Conservation (phyloP, 2,329 filamentous ascomycete species). For the Annulohypoxylon truncatum region DNA sequence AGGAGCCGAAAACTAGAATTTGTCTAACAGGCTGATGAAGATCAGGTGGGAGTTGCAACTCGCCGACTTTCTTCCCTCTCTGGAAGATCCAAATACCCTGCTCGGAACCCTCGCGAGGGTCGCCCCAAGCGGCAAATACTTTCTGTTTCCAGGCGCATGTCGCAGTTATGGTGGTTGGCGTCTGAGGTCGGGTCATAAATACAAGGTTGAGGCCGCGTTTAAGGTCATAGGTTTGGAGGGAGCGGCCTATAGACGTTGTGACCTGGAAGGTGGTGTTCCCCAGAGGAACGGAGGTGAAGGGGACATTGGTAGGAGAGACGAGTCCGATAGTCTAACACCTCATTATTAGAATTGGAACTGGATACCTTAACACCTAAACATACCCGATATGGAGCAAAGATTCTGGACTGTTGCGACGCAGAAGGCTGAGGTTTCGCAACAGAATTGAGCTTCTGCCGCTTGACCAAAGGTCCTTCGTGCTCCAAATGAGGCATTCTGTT, state of each 20-base stretch:
- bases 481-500: conserved; percentile 67
- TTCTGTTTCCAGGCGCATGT: conserved; percentile 88
- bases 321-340: conserved; percentile 82
- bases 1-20: conserved; percentile 86
- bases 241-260: conserved; percentile 91
- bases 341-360: conserved; percentile 14
- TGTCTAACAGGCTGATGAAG: conserved; percentile 78
- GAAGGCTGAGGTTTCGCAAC: conserved; percentile 53
- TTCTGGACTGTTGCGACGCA: conserved; percentile 71
- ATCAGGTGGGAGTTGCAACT: conserved; percentile 75
- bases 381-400: conserved; percentile 95
- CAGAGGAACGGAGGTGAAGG: conserved; percentile 88
- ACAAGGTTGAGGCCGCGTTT: conserved; percentile 90
- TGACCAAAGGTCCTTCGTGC: conserved; percentile 72
- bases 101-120: conserved; percentile 59
- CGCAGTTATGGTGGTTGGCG: conserved; percentile 85
- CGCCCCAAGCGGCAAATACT: conserved; percentile 91
- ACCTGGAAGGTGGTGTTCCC: conserved; percentile 98
- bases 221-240: conserved; percentile 95
- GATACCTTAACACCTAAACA: conserved; percentile 5
- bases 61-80: conserved; percentile 84
- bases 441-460: conserved; percentile 77
- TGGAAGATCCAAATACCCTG: conserved; percentile 92
- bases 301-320: conserved; percentile 89
- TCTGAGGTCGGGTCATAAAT: conserved; percentile 92